Percentiles rank a stretch among this genome's conserved stretches.
phyloP scores from a whole-genome alignment of 441 rosid genomes.

The Daphne laureola region DNA sequence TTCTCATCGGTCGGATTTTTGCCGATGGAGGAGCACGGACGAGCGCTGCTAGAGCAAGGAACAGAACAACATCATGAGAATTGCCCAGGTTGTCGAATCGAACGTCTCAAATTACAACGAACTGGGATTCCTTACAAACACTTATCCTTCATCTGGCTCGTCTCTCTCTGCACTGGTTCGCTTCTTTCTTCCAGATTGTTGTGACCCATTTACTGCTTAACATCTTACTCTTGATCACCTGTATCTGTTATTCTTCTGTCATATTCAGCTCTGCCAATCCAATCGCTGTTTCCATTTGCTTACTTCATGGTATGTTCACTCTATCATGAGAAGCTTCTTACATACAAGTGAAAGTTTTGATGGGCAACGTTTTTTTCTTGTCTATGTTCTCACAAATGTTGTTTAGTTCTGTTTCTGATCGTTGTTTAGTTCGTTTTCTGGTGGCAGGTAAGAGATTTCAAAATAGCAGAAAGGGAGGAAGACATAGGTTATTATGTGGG shows the following conservation, averaged over 20 bases:
- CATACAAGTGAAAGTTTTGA: not conserved
- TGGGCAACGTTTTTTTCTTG: too few relatives aligned
- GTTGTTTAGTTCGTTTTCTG: too few relatives aligned
- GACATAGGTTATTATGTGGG: constrained; percentile 61
- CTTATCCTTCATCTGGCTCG: constrained; percentile 35
- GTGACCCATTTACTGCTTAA: too few relatives aligned
- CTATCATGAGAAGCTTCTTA: not conserved
- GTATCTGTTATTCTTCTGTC: not conserved
- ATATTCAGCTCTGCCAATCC: constrained; percentile 40
- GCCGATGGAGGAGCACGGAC: constrained; percentile 17
- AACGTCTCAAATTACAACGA: constrained; percentile 24
- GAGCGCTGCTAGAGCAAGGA: constrained; percentile 21
- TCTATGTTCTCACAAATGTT: too few relatives aligned
- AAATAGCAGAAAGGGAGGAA: constrained; percentile 46
- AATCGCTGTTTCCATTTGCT: constrained; percentile 50
- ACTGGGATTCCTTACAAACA: constrained; percentile 29
- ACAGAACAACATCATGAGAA: constrained; percentile 16
- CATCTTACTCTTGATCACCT: not conserved
- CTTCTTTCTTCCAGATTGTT: not conserved
- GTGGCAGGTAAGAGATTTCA: constrained; percentile 42
- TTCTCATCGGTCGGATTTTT: too few relatives aligned
- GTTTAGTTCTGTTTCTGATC: too few relatives aligned
- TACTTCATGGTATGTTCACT: constrained; percentile 42
- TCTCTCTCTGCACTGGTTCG: constrained; percentile 37
- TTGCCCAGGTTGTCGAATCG: constrained; percentile 39